Base-by-base conservation (phyloP, 2,329 filamentous ascomycete species). In the Fusarium longipes region DNA sequence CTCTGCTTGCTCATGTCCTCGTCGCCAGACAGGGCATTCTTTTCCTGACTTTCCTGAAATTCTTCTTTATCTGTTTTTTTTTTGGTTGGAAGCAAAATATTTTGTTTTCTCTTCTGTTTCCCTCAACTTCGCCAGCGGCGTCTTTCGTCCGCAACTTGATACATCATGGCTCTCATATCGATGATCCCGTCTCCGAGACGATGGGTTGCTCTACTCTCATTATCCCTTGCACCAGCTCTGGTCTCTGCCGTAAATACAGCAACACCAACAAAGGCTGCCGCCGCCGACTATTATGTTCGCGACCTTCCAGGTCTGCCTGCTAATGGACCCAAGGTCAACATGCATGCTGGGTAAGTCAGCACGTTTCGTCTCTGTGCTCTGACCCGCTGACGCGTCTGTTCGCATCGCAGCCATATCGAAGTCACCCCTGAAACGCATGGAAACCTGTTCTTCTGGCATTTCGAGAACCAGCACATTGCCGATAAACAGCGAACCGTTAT, bases 361-460 rank as follows among this genome's bases (percentile, higher is more conserved):
- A 42, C 27, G 14, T 44, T 40, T 52, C 30, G 47, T 52, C 29
- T 44, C 32, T 43, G 20, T 47, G 30, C 47, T 62, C 32, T 42
- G 27, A 30, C 56, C 55, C 30, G 57, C 73, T 76, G 70, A 75
- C 70, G 61, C 64, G 55, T 63, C 42, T 44, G 33, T 44, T 25
- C 40, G 10, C 22, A 48, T 32, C 57, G 8, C 76, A 97, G 93
- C 54, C 96, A 99, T 82, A 91, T 99, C 78, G 94, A 98, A 80
- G 86, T 99, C 74, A 91, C 89, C 32, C 87, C 91, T 20, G 89
- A 93, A 70, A 87, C 91, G 77, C 93, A 98, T 77, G 95, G 93
- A 71, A 97, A 98, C 79, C 82, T 99, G 18, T 99, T 98, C 84
- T 99, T 99, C 84, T 99, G 96, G 96, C 93, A 97, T 75, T 97